Evolutionary conservation across 176 grass and related monocot species (phyloP).

Genomic region (Aegilops sharonensis): DNA sequence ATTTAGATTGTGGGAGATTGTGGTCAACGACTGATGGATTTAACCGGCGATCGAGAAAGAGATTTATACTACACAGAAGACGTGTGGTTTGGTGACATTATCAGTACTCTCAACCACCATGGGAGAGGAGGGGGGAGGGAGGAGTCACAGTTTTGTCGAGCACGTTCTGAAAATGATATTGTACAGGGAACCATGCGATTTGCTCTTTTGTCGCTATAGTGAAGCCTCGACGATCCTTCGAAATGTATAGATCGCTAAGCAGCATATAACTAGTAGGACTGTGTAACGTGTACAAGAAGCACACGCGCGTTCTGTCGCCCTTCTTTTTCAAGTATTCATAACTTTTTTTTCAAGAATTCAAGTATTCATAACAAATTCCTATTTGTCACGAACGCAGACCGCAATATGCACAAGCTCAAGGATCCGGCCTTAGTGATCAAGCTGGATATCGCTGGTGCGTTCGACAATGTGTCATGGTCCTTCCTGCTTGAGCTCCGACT

Average conservation of each 20-base stretch:
- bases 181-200: neutral
- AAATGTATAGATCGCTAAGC: neutral
- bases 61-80: slow-evolving; percentile 36
- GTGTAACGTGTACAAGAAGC: too few species aligned
- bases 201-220: neutral
- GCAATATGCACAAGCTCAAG: too few species aligned
- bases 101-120: slow-evolving; percentile 32
- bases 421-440: too few species aligned
- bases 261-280: neutral
- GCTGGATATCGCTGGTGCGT: too few species aligned
- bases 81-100: slow-evolving; percentile 26
- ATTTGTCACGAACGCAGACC: too few species aligned
- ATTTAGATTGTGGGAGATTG: neutral
- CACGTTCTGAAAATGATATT: slow-evolving; percentile 4
- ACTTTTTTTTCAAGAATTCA: too few species aligned
- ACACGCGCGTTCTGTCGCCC: too few species aligned
- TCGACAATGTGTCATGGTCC: too few species aligned
- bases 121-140: slow-evolving; percentile 6
- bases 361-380: too few species aligned
- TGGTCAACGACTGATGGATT: neutral
- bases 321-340: too few species aligned
- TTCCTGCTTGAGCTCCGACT: too few species aligned
- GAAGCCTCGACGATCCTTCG: slow-evolving; percentile 15
- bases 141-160: neutral
- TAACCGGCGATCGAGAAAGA: neutral